Evolutionary conservation across 371 early-diverging fungal species (phyloP), one percentile per base, ranked within the genome.

Genomic region (Lichtheimia ramosa): DNA sequence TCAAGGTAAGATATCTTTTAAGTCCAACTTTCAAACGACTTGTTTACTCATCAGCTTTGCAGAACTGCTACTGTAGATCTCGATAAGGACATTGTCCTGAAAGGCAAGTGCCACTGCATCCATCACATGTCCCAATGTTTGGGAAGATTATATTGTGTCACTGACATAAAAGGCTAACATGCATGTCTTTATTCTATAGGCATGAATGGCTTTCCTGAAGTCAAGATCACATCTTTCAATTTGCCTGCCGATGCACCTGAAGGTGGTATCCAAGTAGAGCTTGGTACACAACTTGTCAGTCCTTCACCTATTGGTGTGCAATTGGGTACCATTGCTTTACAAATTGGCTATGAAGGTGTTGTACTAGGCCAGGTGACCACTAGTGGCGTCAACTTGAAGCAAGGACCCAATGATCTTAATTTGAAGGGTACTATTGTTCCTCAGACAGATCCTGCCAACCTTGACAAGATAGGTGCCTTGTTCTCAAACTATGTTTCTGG

Each of bases 271-370:
- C 60, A 73, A 24, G 59, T 84, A 50, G 64, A 60, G n/a, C 75
- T 84, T 14, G 79, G 76, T 40, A 82, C 81, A 15, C 63, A 68
- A 42, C 54, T 84, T 62, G 66, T 64, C 63, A 82, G 81, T 58
- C 82, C 82, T 28, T 81, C 82, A n/a, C 79, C 85, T 42, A 74
- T 84, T 54, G 79, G 81, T 58, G 74, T 84, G 2, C 59, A 75
- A 23, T 72, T 84, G 7, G 85, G 85, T 48, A 79, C 78, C 3
- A 71, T 84, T 55, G 62, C 66, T 18, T 69, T 84, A 51, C 65
- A 60, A 3, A 75, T 84, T 50, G 62, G 62, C 5, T 80, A 69
- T 60, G 64, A 80, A 41, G 75, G 72, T 20, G 74, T 77, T 16
- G 41, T 59, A 14, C 66, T 84, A 24, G 85, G 85, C 43, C 73